Evolutionary conservation across 495 filamentous ascomycete species (phyloP), one percentile per base, ranked within the genome.

Genomic region (Penicillium coffeae): DNA sequence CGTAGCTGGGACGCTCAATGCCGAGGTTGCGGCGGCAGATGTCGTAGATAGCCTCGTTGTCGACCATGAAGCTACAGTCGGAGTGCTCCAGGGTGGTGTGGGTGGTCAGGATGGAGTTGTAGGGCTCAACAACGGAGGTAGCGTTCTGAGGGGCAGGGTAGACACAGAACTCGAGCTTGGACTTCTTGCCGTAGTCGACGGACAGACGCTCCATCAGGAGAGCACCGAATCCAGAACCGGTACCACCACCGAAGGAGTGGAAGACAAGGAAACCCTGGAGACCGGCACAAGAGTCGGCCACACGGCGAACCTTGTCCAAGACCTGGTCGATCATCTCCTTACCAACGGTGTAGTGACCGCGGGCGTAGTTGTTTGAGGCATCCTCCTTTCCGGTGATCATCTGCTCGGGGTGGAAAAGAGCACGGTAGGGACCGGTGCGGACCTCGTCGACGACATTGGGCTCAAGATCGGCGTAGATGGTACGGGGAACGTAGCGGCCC

Each of bases 361-460:
- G 89, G 50, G 92, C 92, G 69, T 96, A 97, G 83, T 97, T 97
- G 84, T 97, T 97, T 42, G 92, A 96, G 48, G 92, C 92, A 82
- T 97, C 92, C 80, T 97, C 92, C 83, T 96, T 96, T 75, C 92
- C 92, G 55, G 89, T 96, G 70, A 97, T 96, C 91, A 97, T 93
- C 74, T 91, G 84, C 75, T 97, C 92, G 38, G 92, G 92, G 79
- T 97, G 92, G 86, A 96, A 96, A 54, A 97, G 87, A 64, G 78
- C 83, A 60, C 91, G 88, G 80, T 97, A 97, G 72, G 88, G 79
- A 73, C 92, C 92, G 55, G 92, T 95, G 76, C 93, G 90, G 73
- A 97, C 94, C 80, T 98, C 94, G 71, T 98, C 93, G 78, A 98
- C 87, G 56, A 98, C 93, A 70, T 98, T 98, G 74, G 93, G 93